Conservation (phyloP, 371 early-diverging fungal species). For the Fennellomyces sp. region DNA sequence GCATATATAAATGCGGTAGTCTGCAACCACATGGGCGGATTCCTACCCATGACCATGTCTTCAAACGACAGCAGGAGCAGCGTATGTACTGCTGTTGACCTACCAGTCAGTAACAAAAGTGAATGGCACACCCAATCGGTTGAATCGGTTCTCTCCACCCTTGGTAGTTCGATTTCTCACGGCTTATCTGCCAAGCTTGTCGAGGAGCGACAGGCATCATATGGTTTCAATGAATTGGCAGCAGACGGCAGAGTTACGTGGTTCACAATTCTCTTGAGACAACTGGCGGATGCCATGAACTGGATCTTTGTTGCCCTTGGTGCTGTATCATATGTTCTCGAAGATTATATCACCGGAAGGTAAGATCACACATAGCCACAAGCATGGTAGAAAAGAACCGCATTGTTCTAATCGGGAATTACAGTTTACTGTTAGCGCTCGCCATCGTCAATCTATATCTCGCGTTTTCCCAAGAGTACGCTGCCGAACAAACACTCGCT, state of each 20-base stretch:
- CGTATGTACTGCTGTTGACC: background rate
- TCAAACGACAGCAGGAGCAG: background rate
- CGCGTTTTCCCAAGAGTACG: slow-evolving; percentile 86
- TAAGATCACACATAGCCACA: too few relatives aligned
- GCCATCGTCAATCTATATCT: slow-evolving; percentile 78
- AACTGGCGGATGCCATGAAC: slow-evolving; percentile 83
- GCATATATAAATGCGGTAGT: too few relatives aligned
- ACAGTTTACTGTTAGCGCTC: slow-evolving; percentile 69
- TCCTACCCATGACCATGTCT: slow-evolving; percentile 20
- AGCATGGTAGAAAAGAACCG: too few relatives aligned
- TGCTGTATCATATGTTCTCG: slow-evolving; percentile 51
- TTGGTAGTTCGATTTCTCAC: slow-evolving; percentile 9
- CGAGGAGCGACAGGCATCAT: slow-evolving; percentile 7
- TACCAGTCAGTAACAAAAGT: background rate
- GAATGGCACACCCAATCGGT: slow-evolving; percentile 23
- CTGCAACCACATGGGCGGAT: too few relatives aligned
- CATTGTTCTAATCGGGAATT: too few relatives aligned
- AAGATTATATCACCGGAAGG: slow-evolving; percentile 69
- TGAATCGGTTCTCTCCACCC: slow-evolving; percentile 9
- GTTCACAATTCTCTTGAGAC: slow-evolving; percentile 74
- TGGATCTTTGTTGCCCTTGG: slow-evolving; percentile 74
- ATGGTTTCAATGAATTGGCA: slow-evolving; percentile 23
- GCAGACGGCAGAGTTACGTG: slow-evolving; percentile 60
- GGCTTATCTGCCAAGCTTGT: slow-evolving; percentile 18
- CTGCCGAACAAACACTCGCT: slow-evolving; percentile 87